Base-by-base conservation (phyloP, 2,329 filamentous ascomycete genomes). In the Leptosphaerulina australis region DNA sequence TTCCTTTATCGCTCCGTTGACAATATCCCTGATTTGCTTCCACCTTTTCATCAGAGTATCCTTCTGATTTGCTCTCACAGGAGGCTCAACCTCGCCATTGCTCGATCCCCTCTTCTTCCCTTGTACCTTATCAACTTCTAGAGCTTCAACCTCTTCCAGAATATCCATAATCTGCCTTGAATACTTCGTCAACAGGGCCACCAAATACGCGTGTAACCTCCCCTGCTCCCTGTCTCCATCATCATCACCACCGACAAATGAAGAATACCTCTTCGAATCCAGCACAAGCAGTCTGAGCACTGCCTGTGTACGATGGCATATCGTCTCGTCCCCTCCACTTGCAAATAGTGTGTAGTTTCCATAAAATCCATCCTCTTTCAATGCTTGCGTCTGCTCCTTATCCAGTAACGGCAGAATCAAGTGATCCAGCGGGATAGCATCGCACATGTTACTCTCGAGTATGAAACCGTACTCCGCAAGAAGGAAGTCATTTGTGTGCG, bases 401-500 rank as follows among this genome's bases (percentile, higher is more conserved):
- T 61, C 60, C 4, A 79, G 62, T 3, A 65, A 51, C 1, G 77
- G 71, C 0, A 78, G 46, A 9, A 80, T 56, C 12, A 76, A 44
- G 39, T 74, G 61, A 49, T 79, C 77, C 6, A 80, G 60, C 2
- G 67, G 66, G 7, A 78, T 62, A 2, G 67, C 62, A 56, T 80
- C 77, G 44, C 74, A 69, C 14, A 54, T 46, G 46, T 74, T 76
- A 8, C 44, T 54, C 0, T 54, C 55, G 1, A 74, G 67, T 11
- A 78, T 68, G 60, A 80, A 80, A n/a, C 77, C 77, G 47, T 80
- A 92, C 70, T 91, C 88, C 0, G 83, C 80, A 2, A 91, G 78
- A 14, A 91, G 72, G 58, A 88, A 88, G 64, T 91, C 88, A 55
- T 90, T 89, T 21, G 80, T 80, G 66, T 91, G 88, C 1, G 79